These are phyloP conservation scores for Bruguiera hainesii DNA, from an alignment of 441 rosid genomes.

Conservation along the genomic window DNA sequence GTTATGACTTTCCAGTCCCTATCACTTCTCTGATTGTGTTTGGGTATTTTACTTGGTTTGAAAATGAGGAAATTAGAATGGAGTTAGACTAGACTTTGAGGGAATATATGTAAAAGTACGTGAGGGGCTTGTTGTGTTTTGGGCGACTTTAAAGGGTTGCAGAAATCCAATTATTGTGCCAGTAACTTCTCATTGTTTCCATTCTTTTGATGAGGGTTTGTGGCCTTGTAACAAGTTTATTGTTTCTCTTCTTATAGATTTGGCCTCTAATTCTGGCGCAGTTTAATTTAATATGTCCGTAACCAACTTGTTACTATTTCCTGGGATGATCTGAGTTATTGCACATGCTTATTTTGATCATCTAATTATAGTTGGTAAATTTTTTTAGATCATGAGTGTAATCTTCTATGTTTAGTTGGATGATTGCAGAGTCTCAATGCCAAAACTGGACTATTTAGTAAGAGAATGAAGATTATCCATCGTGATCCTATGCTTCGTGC, in stretches of 20 bases:
- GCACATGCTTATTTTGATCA: background rate
- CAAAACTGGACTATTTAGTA: constrained; percentile 88
- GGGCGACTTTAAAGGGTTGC: background rate
- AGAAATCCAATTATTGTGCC: background rate
- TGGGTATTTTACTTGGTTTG: background rate
- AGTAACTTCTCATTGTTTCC: background rate
- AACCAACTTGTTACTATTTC: constrained; percentile 1
- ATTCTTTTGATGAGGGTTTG: background rate
- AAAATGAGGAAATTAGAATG: background rate
- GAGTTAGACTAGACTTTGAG: too few relatives aligned
- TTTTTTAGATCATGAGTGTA: constrained; percentile 23
- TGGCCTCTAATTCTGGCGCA: background rate
- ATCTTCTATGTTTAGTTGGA: constrained; percentile 47
- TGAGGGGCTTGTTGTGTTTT: background rate
- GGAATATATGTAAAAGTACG: too few relatives aligned
- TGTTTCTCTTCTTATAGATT: background rate
- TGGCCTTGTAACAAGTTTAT: background rate
- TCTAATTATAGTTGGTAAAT: background rate
- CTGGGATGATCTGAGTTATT: constrained; percentile 7
- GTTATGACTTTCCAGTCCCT: too few relatives aligned
- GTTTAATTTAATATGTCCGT: constrained; percentile 4
- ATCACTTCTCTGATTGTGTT: background rate
- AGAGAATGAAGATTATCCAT: constrained; percentile 90
- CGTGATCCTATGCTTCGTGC: constrained; percentile 79
- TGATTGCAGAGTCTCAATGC: constrained; percentile 91